phyloP scores from a whole-genome alignment of 2,329 filamentous ascomycete genomes.

The Venturia carpophila region DNA sequence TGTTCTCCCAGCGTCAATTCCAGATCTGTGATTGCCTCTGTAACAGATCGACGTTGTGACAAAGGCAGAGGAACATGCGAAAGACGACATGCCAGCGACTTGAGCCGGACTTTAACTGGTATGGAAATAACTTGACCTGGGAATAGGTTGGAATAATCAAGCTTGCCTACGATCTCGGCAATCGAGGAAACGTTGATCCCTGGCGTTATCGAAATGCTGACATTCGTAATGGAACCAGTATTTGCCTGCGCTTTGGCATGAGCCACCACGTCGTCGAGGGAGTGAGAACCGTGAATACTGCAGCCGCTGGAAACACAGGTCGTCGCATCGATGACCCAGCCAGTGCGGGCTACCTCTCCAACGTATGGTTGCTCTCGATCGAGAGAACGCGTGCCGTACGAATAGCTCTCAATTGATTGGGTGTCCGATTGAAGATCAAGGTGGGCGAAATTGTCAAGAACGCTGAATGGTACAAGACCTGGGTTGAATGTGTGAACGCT shows the following conservation, averaged over 20 bases:
- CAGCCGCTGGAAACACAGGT: conserved; percentile 4
- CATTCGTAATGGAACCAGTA: conserved; percentile 7
- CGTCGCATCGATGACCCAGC: conserved; percentile 12
- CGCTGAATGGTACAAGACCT: conserved; percentile 8
- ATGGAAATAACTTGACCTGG: conserved; percentile 16
- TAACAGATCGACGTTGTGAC: background rate
- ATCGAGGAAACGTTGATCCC: conserved; percentile 4
- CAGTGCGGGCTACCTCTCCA: background rate
- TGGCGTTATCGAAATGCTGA: conserved; percentile 6
- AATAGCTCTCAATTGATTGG: background rate
- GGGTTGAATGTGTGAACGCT: conserved; percentile 14
- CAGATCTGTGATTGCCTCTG: conserved; percentile 16
- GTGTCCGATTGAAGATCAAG: background rate
- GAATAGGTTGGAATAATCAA: background rate
- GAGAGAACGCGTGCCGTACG: background rate
- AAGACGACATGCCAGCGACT: conserved; percentile 10
- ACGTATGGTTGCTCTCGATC: background rate
- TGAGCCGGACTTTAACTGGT: conserved; percentile 4
- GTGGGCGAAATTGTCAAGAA: background rate
- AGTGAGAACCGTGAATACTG: conserved; percentile 12
- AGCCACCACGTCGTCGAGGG: conserved; percentile 3
- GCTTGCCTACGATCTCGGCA: background rate
- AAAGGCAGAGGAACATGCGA: background rate
- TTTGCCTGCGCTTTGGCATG: conserved; percentile 11
- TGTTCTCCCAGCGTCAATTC: conserved; percentile 16